Base-by-base conservation (phyloP, 345 rosid genomes). In the Brassica nigra region DNA sequence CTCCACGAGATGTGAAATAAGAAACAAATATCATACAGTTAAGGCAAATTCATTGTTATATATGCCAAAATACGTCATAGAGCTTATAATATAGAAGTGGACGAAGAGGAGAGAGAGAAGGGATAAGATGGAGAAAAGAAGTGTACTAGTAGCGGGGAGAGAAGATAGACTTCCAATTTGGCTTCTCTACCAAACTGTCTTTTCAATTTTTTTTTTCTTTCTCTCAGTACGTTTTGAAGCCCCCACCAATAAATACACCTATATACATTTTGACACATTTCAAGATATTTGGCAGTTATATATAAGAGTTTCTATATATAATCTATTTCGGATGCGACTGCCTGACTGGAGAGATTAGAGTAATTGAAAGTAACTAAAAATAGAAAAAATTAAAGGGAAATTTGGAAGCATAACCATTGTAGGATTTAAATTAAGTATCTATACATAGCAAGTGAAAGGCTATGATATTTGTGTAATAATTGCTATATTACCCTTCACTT, bases 181-280 rank as follows among this genome's bases (percentile, higher is more conserved):
- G 82, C 78, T 73, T 73, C 78, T 79, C 82, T 67, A 73, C 69
- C 57, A 61, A 79, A 58, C 30, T 62, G 78, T 80, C 78, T 52
- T 78, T 72, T 37, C 77, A 65, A 30, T 27, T 27, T 42, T 42
- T 42, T 10, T 42, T 42, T 39, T 42, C 27, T 23, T 23, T 34
- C 37, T 7, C 49, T 42, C 49, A 42, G 11, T 42, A 42, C 14
- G 49, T 42, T 42, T 42, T 10, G 49, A 42, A 42, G 49, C 2
- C 47, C 47, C 47, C 47, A 10, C 12, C 23, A 20, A 39, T 3
- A 39, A 14, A 39, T 12, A 11, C 0, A 37, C 44, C 44, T 8
- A 8, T 37, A 8, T 61, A 8, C 44, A 37, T 37, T 37, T 37
- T 37, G 44, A 37, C 11, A 8, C 7, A 37, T 37, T 37, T 37